These are phyloP conservation scores for Saccharomyces hybrid DNA, from an alignment of 1,139 yeast species.

Conservation along the genomic window DNA sequence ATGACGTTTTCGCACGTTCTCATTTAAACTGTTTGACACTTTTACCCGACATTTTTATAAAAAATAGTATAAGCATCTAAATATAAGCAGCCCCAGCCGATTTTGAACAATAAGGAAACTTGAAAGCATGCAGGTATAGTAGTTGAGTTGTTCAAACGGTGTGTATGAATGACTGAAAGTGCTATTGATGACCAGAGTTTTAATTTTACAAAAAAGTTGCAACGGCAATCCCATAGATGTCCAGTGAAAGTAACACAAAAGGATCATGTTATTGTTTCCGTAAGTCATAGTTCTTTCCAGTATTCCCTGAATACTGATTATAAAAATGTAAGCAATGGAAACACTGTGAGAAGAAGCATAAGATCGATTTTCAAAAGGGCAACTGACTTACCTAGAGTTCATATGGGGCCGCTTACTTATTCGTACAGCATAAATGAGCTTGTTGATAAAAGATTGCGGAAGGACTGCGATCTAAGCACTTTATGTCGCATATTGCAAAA, in stretches of 20 bases:
- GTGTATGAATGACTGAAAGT: neutral
- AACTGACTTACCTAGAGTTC: constrained; percentile 1
- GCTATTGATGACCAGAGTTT: neutral
- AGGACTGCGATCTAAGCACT: neutral
- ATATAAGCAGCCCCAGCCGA: neutral
- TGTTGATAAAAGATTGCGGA: neutral
- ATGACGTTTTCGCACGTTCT: neutral
- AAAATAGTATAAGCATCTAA: constrained; percentile 1
- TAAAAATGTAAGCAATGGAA: neutral
- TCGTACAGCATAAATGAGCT: constrained; percentile 1
- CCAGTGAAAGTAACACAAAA: neutral
- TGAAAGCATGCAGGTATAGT: neutral
- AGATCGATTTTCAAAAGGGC: constrained; percentile 1
- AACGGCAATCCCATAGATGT: neutral
- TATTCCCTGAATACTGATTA: neutral
- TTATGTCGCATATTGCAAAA: constrained; percentile 5
- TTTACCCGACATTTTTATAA: neutral
- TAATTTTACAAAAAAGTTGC: neutral
- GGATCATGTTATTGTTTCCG: neutral
- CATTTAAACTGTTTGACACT: neutral
- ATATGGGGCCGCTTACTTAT: neutral
- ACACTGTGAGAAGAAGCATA: neutral
- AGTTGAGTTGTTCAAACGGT: neutral
- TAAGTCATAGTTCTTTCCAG: neutral
- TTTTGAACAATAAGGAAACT: neutral